Percentiles rank a stretch among this genome's conserved stretches.
Evolutionary conservation across 768 basidiomycete genomes (phyloP).

Genomic region (Suillus subluteus): DNA sequence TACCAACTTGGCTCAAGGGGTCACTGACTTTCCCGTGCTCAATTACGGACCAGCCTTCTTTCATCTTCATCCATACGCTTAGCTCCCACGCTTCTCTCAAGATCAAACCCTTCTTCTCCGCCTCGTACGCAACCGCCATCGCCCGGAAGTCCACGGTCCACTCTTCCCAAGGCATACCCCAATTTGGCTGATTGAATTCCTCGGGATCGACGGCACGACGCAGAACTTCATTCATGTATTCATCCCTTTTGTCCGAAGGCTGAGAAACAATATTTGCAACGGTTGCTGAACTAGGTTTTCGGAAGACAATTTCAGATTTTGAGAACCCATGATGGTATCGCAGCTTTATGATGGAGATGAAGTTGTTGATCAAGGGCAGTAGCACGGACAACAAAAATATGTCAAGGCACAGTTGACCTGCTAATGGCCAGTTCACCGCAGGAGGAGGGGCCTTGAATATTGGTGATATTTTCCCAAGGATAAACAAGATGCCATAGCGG

Average conservation of each 20-base stretch:
- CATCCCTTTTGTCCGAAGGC: constrained; percentile 31
- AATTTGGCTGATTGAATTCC: constrained; percentile 26
- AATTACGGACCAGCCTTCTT: constrained; percentile 30
- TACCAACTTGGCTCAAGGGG: constrained; percentile 22
- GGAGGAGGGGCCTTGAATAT: constrained; percentile 20
- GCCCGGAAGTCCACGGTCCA: constrained; percentile 35
- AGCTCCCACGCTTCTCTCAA: constrained; percentile 29
- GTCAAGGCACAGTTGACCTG: constrained; percentile 30
- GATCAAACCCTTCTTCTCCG: constrained; percentile 25
- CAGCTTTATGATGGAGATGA: constrained; percentile 22
- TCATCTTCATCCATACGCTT: constrained; percentile 38
- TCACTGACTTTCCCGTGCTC: constrained; percentile 31
- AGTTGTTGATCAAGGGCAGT: constrained; percentile 28
- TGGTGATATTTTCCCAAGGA: constrained; percentile 25
- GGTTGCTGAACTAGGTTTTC: constrained; percentile 32
- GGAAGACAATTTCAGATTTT: constrained; percentile 31
- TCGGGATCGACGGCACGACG: constrained; percentile 33
- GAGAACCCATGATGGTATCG: constrained; percentile 35
- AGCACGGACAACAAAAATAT: constrained; percentile 30
- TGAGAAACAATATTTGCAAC: constrained; percentile 27
- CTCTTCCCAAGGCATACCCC: constrained; percentile 38
- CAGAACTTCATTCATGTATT: constrained; percentile 28
- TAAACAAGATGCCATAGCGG: constrained; percentile 34
- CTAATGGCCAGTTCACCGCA: constrained; percentile 18
- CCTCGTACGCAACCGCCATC: constrained; percentile 30